phyloP scores from a whole-genome alignment of 371 early-diverging fungal species.

The Catenaria anguillulae region DNA sequence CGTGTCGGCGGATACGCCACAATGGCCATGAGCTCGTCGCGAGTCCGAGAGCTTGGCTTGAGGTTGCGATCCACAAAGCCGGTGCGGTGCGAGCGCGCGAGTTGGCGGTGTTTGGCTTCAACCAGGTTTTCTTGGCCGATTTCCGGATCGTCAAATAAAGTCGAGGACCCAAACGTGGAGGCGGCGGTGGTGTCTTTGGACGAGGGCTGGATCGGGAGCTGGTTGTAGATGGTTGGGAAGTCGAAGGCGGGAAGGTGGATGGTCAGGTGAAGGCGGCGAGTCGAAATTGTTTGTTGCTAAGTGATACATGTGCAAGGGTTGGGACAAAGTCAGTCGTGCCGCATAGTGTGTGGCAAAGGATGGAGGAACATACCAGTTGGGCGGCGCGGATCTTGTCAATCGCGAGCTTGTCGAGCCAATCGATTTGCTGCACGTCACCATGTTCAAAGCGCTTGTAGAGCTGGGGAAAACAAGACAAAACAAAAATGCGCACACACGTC shows the following conservation, averaged over 20 bases:
- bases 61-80: conserved; percentile 80
- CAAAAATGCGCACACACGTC: conserved; percentile 63
- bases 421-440: conserved; percentile 63
- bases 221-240: conserved; percentile 78
- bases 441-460: conserved; percentile 65
- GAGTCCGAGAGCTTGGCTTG: conserved; percentile 82
- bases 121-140: conserved; percentile 70
- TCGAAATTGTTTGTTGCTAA: conserved; percentile 39
- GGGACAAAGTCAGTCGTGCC: neutral
- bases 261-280: conserved; percentile 45
- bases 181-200: neutral
- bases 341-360: too few species aligned
- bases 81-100: conserved; percentile 59
- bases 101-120: conserved; percentile 87
- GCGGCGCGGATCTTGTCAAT: conserved; percentile 68
- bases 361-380: conserved; percentile 33
- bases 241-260: conserved; percentile 84
- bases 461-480: too few species aligned
- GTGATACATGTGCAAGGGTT: conserved; percentile 1
- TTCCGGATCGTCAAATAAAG: conserved; percentile 49
- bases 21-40: conserved; percentile 85
- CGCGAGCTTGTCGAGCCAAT: conserved; percentile 82
- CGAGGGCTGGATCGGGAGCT: conserved; percentile 28
- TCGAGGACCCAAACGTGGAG: neutral
- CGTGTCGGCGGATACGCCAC: conserved; percentile 81